Percentiles rank a stretch among this genome's conserved stretches.
Evolutionary conservation across 2,329 filamentous ascomycete genomes (phyloP).

Genomic region (Onygenales sp.): DNA sequence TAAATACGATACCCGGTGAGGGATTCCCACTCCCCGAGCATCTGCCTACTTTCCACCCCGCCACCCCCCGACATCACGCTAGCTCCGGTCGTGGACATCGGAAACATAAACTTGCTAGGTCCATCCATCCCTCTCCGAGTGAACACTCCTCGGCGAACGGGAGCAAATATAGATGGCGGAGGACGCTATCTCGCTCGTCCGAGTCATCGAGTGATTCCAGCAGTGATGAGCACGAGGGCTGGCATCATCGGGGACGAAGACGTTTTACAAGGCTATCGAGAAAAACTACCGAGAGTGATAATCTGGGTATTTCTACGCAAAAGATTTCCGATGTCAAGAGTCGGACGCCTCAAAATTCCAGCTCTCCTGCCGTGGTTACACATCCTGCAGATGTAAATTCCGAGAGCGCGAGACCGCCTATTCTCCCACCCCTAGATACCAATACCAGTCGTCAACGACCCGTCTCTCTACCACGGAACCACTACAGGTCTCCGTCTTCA

Average conservation of each 20-base stretch:
- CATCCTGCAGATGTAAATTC: neutral
- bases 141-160: conserved; percentile 40
- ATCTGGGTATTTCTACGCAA: neutral
- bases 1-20: neutral
- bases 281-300: conserved; percentile 4
- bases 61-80: conserved; percentile 17
- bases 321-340: neutral
- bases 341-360: neutral
- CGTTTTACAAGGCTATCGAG: conserved; percentile 4
- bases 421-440: conserved; percentile 5
- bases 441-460: neutral
- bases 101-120: conserved; percentile 50
- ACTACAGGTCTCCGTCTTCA: neutral
- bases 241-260: conserved; percentile 4
- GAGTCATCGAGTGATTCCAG: conserved; percentile 50
- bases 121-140: conserved; percentile 48
- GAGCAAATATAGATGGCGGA: conserved; percentile 44
- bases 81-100: conserved; percentile 44
- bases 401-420: neutral
- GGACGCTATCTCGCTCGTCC: conserved; percentile 43
- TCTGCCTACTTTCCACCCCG: conserved; percentile 32
- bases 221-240: conserved; percentile 22
- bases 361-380: neutral
- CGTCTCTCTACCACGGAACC: neutral
- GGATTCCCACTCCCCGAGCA: conserved; percentile 14